Percentiles rank a stretch among this genome's conserved stretches.
Evolutionary conservation across 1,284 basidiomycete species (phyloP).

Genomic region (Moesziomyces antarcticus): DNA sequence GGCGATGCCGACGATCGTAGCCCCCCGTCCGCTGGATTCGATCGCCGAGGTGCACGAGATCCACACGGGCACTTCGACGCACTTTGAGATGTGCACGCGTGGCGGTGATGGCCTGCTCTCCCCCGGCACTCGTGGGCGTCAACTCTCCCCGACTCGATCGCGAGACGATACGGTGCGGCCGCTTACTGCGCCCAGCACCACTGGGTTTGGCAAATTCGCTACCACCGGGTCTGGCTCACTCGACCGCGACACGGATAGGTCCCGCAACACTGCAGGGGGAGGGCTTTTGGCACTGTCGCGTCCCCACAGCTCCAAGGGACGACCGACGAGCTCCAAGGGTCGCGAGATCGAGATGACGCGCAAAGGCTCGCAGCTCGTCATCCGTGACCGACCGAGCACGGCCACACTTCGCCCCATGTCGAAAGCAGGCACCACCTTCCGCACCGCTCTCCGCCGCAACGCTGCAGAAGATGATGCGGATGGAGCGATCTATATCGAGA

Average conservation of each 20-base stretch:
- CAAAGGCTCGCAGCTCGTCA: conserved; percentile 23
- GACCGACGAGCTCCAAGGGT: conserved; percentile 21
- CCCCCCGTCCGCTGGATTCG: conserved; percentile 25
- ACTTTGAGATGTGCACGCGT: no score
- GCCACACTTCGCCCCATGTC: conserved; percentile 16
- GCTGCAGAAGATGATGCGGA: conserved; percentile 1
- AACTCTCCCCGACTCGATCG: not conserved
- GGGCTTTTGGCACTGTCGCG: not conserved
- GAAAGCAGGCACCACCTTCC: conserved; percentile 14
- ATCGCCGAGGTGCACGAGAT: conserved; percentile 38
- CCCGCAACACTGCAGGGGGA: no score
- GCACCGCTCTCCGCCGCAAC: conserved; percentile 12
- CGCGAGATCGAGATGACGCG: conserved; percentile 34
- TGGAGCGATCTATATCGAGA: conserved; percentile 34
- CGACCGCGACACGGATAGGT: not conserved
- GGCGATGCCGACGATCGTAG: not conserved
- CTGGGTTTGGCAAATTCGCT: not conserved
- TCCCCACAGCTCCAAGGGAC: not conserved
- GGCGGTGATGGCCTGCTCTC: not conserved
- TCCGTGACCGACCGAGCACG: conserved; percentile 16
- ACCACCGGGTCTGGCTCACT: no score
- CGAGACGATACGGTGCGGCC: not conserved
- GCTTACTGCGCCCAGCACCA: not conserved
- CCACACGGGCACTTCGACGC: not conserved
- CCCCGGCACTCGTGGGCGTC: not conserved